A percentile compares a stretch with the other conserved stretches of the same genome.
phyloP scores from a whole-genome alignment of 2,329 filamentous ascomycete species.

The Corinectria fuckeliana region DNA sequence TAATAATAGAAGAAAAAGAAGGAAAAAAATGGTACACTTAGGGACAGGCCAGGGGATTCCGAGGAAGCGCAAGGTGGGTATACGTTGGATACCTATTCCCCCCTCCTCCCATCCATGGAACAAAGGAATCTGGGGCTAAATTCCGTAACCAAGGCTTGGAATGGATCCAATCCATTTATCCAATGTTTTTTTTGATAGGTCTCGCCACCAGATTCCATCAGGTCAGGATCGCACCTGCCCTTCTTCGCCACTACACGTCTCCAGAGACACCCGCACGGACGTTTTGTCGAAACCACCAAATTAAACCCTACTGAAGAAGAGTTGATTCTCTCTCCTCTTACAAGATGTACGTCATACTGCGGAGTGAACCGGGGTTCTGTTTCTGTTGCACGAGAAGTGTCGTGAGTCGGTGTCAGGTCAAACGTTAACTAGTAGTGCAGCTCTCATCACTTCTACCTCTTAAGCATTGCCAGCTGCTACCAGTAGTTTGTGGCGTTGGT shows the following conservation, averaged over 20 bases:
- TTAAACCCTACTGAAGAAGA: too few relatives aligned
- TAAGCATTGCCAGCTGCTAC: too few relatives aligned
- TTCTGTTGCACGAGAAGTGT: too few relatives aligned
- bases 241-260: slow-evolving; percentile 11
- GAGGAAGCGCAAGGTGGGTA: background rate
- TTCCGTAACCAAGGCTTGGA: background rate
- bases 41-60: background rate
- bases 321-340: too few relatives aligned
- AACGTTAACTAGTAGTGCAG: background rate
- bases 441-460: background rate
- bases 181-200: background rate
- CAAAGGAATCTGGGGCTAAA: background rate
- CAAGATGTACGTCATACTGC: too few relatives aligned
- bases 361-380: too few relatives aligned
- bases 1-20: too few relatives aligned
- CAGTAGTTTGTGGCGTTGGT: background rate
- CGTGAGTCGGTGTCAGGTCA: background rate
- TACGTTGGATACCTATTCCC: too few relatives aligned
- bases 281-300: too few relatives aligned
- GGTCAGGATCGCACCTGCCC: background rate
- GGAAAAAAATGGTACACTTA: background rate
- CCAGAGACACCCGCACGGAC: slow-evolving; percentile 11
- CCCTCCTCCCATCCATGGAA: background rate
- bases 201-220: background rate
- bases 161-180: slow-evolving; percentile 6